Evolutionary conservation across 768 basidiomycete genomes (phyloP).

Genomic region (Kwoniella shandongensis): DNA sequence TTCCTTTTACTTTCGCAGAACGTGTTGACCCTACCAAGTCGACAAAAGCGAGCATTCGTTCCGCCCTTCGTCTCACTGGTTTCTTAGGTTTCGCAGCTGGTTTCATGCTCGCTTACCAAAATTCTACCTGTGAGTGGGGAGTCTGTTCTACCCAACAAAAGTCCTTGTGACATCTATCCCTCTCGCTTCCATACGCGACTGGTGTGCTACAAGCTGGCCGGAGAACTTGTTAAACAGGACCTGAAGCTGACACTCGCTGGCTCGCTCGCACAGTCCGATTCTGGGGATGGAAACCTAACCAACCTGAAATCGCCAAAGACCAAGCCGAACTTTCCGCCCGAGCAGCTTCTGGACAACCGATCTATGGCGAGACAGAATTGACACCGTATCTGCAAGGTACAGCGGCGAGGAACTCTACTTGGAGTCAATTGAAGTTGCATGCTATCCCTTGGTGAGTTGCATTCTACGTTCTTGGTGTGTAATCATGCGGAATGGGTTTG

Average conservation of each 20-base stretch:
- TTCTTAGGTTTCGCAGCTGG: conserved; percentile 84
- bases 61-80: conserved; percentile 57
- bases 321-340: conserved; percentile 72
- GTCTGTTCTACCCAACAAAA: conserved; percentile 47
- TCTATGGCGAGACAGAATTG: conserved; percentile 81
- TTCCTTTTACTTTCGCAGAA: conserved; percentile 48
- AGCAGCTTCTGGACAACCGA: conserved; percentile 72
- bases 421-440: conserved; percentile 89
- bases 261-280: conserved; percentile 41
- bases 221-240: too few relatives aligned
- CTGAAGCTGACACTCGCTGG: too few relatives aligned
- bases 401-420: conserved; percentile 83
- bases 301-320: conserved; percentile 75
- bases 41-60: conserved; percentile 51
- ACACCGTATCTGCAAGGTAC: conserved; percentile 81
- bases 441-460: conserved; percentile 71
- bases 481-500: not conserved
- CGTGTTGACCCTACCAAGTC: conserved; percentile 51
- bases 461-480: not conserved
- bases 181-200: too few relatives aligned
- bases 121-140: conserved; percentile 71
- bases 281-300: conserved; percentile 48
- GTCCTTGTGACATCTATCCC: not conserved
- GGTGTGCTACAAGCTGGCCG: too few relatives aligned
- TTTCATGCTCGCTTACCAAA: conserved; percentile 89